These are phyloP conservation scores for Sporisorium iseilematis-ciliati DNA, from an alignment of 1,284 basidiomycete genomes.

Conservation along the genomic window DNA sequence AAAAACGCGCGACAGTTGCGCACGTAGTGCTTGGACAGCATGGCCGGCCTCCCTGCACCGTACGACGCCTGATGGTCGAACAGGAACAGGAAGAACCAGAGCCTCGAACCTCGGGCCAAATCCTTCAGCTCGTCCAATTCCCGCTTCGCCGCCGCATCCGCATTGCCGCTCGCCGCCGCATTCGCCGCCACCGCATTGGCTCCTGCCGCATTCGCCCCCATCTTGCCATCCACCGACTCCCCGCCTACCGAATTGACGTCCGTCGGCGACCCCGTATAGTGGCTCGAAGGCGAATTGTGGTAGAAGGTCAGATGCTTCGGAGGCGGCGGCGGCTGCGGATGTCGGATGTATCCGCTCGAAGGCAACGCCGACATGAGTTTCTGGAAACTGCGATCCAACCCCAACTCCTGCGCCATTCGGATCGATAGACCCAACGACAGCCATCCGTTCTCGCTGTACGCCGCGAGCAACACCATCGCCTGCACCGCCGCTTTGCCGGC, in stretches of 20 bases:
- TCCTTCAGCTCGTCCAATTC: constrained; percentile 46
- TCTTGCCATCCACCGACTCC: constrained; percentile 31
- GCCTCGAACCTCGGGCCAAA: constrained; percentile 74
- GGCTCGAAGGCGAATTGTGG: constrained; percentile 75
- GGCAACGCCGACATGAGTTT: constrained; percentile 75
- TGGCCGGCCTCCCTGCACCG: constrained; percentile 88
- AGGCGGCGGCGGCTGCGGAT: constrained; percentile 27
- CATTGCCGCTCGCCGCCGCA: constrained; percentile 21
- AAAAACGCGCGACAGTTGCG: constrained; percentile 86
- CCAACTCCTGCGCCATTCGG: constrained; percentile 92
- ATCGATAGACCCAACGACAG: constrained; percentile 90
- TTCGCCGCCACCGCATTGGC: constrained; percentile 28
- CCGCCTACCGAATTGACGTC: constrained; percentile 35
- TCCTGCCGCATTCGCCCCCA: constrained; percentile 11
- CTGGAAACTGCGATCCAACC: constrained; percentile 87
- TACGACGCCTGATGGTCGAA: constrained; percentile 86
- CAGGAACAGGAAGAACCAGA: constrained; percentile 94
- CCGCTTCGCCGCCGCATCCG: constrained; percentile 23
- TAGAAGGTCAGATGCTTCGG: constrained; percentile 47
- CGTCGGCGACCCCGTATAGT: constrained; percentile 40
- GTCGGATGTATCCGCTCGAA: constrained; percentile 23
- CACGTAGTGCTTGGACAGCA: constrained; percentile 83
- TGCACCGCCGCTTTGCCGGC: constrained; percentile 94
- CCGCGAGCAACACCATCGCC: constrained; percentile 89
- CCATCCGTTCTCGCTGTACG: constrained; percentile 95